A percentile compares a stretch with the other conserved stretches of the same genome.
Evolutionary conservation across 2,329 filamentous ascomycete genomes (phyloP).

Genomic region (Rhinocladiella mackenziei): DNA sequence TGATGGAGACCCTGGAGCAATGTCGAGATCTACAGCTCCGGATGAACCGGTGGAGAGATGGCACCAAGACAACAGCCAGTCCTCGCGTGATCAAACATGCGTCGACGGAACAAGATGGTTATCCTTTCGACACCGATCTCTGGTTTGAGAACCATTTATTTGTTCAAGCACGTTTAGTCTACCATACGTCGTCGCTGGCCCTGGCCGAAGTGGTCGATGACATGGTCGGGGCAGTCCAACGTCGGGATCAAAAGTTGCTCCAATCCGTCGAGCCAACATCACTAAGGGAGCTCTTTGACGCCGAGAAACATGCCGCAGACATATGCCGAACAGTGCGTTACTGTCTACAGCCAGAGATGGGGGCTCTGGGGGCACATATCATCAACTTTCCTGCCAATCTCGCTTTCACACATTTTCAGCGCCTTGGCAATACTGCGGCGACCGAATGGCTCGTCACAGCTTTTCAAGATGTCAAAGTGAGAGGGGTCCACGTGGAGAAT

Average conservation of each 20-base stretch:
- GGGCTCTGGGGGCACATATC: constrained; percentile 24
- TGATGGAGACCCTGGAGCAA: constrained; percentile 9
- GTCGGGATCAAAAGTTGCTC: constrained; percentile 9
- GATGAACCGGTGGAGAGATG: constrained; percentile 22
- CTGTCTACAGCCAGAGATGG: constrained; percentile 26
- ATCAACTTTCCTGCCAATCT: constrained; percentile 25
- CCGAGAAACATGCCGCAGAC: constrained; percentile 17
- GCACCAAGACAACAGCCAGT: constrained; percentile 18
- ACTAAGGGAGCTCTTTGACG: constrained; percentile 9
- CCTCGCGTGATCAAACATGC: constrained; percentile 19
- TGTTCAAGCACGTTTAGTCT: constrained; percentile 23
- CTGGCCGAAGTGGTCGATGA: constrained; percentile 19
- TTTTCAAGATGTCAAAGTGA: constrained; percentile 15
- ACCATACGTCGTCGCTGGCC: constrained; percentile 22
- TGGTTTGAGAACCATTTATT: constrained; percentile 27
- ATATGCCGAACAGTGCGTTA: constrained; percentile 24
- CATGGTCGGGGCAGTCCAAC: constrained; percentile 13
- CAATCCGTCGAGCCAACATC: constrained; percentile 4
- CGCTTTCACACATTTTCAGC: constrained; percentile 19
- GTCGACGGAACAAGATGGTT: constrained; percentile 12
- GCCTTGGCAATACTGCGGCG: constrained; percentile 9
- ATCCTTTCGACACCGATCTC: constrained; percentile 24
- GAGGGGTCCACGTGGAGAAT: constrained; percentile 20
- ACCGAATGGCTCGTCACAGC: constrained; percentile 18
- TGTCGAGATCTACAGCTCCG: constrained; percentile 16